Base-by-base conservation (phyloP, 2,329 filamentous ascomycete genomes). In the Colletotrichum sp. region DNA sequence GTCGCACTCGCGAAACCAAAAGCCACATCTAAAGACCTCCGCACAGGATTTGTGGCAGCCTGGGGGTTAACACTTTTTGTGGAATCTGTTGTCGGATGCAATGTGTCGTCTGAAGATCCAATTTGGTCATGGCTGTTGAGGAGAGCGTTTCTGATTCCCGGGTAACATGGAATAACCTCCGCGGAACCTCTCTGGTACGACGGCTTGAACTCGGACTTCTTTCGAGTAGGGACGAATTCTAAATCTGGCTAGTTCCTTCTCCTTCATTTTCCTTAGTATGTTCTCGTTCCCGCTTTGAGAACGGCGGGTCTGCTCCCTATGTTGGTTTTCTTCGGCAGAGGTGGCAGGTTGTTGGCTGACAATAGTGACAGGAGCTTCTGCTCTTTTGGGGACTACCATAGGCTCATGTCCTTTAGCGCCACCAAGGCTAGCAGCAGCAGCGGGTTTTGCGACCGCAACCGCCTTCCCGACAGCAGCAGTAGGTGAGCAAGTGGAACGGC, bases 1-100 rank as follows among this genome's bases (percentile, higher is more conserved):
- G 16, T n/a, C 39, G 16, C 1, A 44, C 39, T 44, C 0, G 8
- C 39, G 39, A 44, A 8, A 1, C 16, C 16, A 11, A 44, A 19
- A n/a, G 2, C 16, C 16, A 16, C 39, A 0, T 44, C 8, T 0
- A 44, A 3, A 44, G 3, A 44, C 15, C 15, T 6, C 16, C 16
- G 39, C 39, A 44, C 39, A 44, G 6, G 39, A 44, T 16, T n/a
- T 6, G 16, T 39, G 36, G 36, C 36, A 39, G 36, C 36, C 36
- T 39, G 2, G 15, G 36, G 8, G 15, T 39, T 15, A 39, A 19
- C 4, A 1, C 5, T 3, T 4, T 39, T 39, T 1, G 13, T 36
- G 15, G 15, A 36, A 1, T 16, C 36, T 15, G 16, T 8, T 8
- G 15, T 16, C 34, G 15, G 15, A 16, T 36, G 34, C 34, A 36